Conservation (phyloP, 352 stramenopile genomes). For the Pythium scleroteichum region DNA sequence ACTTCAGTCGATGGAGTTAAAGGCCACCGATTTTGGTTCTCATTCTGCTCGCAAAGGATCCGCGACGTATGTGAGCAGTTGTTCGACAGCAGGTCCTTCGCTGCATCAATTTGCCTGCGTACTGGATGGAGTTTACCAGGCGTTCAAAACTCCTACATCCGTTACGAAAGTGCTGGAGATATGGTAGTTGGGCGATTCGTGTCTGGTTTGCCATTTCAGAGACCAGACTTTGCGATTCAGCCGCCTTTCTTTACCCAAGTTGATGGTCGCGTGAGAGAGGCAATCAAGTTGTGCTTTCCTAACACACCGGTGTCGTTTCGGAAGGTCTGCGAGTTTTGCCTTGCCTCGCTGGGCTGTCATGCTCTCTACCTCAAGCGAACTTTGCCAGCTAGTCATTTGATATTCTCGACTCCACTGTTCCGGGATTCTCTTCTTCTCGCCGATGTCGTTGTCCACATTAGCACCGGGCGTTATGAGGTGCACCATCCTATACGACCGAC, state of each 20-base stretch:
- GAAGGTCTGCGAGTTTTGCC: slow-evolving; percentile 11
- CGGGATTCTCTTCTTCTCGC: too few relatives aligned
- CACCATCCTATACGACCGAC: slow-evolving; percentile 11
- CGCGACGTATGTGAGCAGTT: slow-evolving; percentile 22
- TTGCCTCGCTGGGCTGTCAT: not conserved
- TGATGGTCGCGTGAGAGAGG: too few relatives aligned
- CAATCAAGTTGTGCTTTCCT: slow-evolving; percentile 13
- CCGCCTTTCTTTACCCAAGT: slow-evolving; percentile 17
- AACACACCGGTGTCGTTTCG: slow-evolving; percentile 4
- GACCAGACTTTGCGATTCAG: slow-evolving; percentile 20
- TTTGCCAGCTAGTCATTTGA: too few relatives aligned
- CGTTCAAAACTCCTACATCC: slow-evolving; percentile 30
- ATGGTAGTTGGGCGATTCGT: slow-evolving; percentile 31
- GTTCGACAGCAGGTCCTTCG: slow-evolving; percentile 28
- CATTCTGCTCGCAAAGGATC: slow-evolving; percentile 30
- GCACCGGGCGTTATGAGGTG: not conserved
- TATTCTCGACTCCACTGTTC: not conserved
- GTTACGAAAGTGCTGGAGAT: slow-evolving; percentile 30
- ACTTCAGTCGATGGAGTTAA: too few relatives aligned
- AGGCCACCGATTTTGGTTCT: slow-evolving; percentile 29
- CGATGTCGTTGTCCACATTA: not conserved
- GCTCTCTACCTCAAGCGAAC: not conserved
- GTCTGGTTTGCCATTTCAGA: slow-evolving; percentile 21
- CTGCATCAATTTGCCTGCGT: slow-evolving; percentile 26
- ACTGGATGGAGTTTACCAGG: slow-evolving; percentile 27